A percentile compares a stretch with the other conserved stretches of the same genome.
These are phyloP conservation scores for Backusella luteola DNA, from an alignment of 192 early-diverging fungal species.

Conservation along the genomic window DNA sequence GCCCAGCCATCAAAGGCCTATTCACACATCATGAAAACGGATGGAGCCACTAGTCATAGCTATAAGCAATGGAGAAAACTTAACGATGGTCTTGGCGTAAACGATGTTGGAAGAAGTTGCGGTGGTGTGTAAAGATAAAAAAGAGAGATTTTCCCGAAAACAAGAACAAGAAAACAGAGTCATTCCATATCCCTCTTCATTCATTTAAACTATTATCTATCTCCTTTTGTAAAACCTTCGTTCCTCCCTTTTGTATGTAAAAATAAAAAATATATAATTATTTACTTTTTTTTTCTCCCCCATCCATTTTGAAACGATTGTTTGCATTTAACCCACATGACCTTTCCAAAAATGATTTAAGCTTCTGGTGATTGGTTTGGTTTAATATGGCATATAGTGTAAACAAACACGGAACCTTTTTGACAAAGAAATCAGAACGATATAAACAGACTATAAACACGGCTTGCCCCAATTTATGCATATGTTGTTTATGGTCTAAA, in stretches of 20 bases:
- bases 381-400: neutral
- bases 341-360: neutral
- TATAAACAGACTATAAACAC: neutral
- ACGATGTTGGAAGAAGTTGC: constrained; percentile 38
- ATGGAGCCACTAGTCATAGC: constrained; percentile 1
- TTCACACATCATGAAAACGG: constrained; percentile 24
- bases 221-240: neutral
- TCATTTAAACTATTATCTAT: neutral
- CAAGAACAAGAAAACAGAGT: neutral
- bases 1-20: constrained; percentile 26
- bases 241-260: neutral
- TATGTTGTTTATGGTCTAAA: neutral
- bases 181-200: neutral
- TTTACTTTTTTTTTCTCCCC: neutral
- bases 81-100: constrained; percentile 35
- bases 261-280: neutral
- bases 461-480: neutral
- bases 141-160: neutral
- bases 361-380: neutral
- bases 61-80: constrained; percentile 28
- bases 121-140: constrained; percentile 33
- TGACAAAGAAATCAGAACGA: neutral
- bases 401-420: neutral
- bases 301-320: neutral
- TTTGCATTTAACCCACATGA: constrained; percentile 3